A percentile compares a stretch with the other conserved stretches of the same genome.
These are phyloP conservation scores for Scenedesmus sp. DNA, from an alignment of 163 green algal species.

Conservation along the genomic window DNA sequence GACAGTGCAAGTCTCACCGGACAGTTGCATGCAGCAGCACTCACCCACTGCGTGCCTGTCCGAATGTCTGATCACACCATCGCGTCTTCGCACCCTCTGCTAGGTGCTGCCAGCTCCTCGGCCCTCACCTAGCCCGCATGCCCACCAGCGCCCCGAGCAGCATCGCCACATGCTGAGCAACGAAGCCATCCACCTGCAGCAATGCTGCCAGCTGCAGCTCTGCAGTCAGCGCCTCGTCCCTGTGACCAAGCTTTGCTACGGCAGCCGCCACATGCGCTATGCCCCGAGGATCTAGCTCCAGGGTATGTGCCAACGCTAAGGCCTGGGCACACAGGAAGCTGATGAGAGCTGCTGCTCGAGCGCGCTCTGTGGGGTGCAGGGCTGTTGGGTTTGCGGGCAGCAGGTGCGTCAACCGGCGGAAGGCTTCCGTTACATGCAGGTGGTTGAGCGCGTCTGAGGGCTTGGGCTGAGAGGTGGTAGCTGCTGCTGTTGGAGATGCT, in stretches of 20 bases:
- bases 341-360: constrained; percentile 9
- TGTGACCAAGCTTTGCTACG: constrained; percentile 32
- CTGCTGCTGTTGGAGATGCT: constrained; percentile 7
- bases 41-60: too few species aligned
- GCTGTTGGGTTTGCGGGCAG: constrained; percentile 1
- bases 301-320: neutral
- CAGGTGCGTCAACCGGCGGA: neutral
- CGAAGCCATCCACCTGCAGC: constrained; percentile 17
- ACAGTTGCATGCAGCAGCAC: constrained; percentile 1
- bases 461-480: neutral
- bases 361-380: neutral
- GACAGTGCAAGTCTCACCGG: neutral
- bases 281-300: constrained; percentile 13
- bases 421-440: constrained; percentile 44
- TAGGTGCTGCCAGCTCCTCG: neutral
- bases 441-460: constrained; percentile 4
- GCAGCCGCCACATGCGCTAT: constrained; percentile 22
- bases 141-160: constrained; percentile 21
- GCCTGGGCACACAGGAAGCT: neutral
- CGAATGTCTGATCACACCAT: too few species aligned
- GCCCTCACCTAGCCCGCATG: constrained; percentile 4
- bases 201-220: constrained; percentile 38
- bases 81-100: neutral
- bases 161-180: constrained; percentile 32
- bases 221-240: neutral